Evolutionary conservation across 441 rosid species (phyloP).

Genomic region (Croton setiger): DNA sequence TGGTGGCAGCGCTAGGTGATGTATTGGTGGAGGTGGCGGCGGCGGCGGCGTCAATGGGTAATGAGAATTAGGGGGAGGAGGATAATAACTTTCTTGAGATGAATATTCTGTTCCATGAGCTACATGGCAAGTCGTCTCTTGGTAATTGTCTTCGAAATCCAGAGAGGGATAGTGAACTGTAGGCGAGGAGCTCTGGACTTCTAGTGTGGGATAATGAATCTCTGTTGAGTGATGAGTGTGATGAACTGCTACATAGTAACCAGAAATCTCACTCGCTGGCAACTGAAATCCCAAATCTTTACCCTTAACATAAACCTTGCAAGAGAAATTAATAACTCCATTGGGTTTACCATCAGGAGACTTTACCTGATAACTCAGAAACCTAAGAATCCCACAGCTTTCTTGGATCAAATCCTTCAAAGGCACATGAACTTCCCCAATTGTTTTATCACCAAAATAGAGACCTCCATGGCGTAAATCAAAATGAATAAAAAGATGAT

Average conservation of each 20-base stretch:
- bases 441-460: constrained; percentile 52
- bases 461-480: constrained; percentile 48
- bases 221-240: constrained; percentile 19
- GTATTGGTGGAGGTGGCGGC: constrained; percentile 17
- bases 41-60: constrained; percentile 21
- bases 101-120: constrained; percentile 16
- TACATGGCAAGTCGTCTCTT: constrained; percentile 8
- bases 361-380: constrained; percentile 46
- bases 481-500: constrained; percentile 33
- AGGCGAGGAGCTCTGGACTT: constrained; percentile 13
- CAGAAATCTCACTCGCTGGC: constrained; percentile 22
- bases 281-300: constrained; percentile 7
- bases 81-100: constrained; percentile 18
- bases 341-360: constrained; percentile 45
- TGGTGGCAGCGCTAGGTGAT: constrained; percentile 22
- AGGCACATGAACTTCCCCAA: constrained; percentile 55
- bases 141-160: constrained; percentile 9
- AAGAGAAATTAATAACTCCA: constrained; percentile 50
- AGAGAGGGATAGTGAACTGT: constrained; percentile 21
- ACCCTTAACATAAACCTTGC: constrained; percentile 28
- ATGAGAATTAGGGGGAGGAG: constrained; percentile 25
- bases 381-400: constrained; percentile 34
- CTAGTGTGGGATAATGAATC: constrained; percentile 18
- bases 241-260: constrained; percentile 27
- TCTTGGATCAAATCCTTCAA: constrained; percentile 38